Evolutionary conservation across 2,329 filamentous ascomycete species (phyloP).

Genomic region (Fusarium marasasianum): DNA sequence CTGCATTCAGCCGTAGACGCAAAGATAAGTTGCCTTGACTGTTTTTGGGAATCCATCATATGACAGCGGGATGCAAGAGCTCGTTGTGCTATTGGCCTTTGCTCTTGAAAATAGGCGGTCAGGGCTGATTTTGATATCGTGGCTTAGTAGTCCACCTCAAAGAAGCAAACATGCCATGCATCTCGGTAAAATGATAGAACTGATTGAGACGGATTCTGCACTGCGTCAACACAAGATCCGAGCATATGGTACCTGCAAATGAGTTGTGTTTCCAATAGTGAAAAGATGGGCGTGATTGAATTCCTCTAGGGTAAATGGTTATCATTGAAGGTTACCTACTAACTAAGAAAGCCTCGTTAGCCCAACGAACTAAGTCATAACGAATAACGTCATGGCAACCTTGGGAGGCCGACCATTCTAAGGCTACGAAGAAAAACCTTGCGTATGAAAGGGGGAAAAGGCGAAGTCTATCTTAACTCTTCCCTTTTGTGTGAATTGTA

Average conservation of each 20-base stretch:
- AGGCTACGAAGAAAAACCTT: slow-evolving; percentile 2
- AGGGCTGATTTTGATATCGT: not conserved
- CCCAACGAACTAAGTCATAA: not conserved
- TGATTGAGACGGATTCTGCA: not conserved
- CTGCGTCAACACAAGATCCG: not conserved
- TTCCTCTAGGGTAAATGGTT: not conserved
- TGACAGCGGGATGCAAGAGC: not conserved
- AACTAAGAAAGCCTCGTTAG: not conserved
- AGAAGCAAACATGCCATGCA: slow-evolving; percentile 1
- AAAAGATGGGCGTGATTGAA: not conserved
- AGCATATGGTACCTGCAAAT: not conserved
- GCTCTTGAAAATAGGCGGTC: not conserved
- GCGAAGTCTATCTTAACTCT: not conserved
- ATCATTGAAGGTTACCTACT: not conserved
- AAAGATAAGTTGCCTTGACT: not conserved
- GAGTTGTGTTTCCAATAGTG: not conserved
- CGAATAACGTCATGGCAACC: slow-evolving; percentile 13
- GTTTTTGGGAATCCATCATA: not conserved
- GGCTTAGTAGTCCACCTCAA: not conserved
- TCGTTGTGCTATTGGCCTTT: not conserved
- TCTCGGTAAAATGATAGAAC: not conserved
- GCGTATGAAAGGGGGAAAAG: not conserved
- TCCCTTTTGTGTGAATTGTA: not conserved
- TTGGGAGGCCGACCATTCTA: slow-evolving; percentile 35
- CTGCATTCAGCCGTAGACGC: not conserved